phyloP scores from a whole-genome alignment of 129 eudicot genomes.

The Flaveria linearis region DNA sequence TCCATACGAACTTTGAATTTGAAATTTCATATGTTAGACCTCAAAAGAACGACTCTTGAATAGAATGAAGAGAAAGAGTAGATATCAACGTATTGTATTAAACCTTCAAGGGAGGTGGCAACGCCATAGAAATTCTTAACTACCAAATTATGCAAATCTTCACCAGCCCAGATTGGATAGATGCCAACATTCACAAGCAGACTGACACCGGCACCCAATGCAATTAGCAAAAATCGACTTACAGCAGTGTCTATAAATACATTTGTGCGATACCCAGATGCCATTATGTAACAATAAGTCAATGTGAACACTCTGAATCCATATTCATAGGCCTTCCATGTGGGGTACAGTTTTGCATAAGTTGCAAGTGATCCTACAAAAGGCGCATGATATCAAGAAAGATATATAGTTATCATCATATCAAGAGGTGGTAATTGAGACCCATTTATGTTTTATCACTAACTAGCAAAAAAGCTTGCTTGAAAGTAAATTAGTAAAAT shows the following conservation, averaged over 20 bases:
- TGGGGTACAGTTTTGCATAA: constrained; percentile 68
- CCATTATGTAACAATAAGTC: constrained; percentile 84
- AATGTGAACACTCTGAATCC: constrained; percentile 86
- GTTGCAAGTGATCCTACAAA: constrained; percentile 67
- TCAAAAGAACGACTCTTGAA: constrained; percentile 4
- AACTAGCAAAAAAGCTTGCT: not conserved
- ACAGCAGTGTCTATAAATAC: constrained; percentile 57
- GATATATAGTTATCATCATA: constrained; percentile 3
- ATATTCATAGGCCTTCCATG: constrained; percentile 86
- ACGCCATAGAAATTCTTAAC: constrained; percentile 73
- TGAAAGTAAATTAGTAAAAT: not conserved
- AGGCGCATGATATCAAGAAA: not conserved
- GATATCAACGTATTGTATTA: constrained; percentile 1
- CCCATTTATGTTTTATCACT: not conserved
- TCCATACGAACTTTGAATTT: constrained; percentile 2
- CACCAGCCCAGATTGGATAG: constrained; percentile 95
- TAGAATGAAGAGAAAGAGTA: not conserved
- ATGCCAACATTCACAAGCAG: constrained; percentile 58
- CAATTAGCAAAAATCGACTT: constrained; percentile 72
- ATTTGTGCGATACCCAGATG: constrained; percentile 69
- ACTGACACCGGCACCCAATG: constrained; percentile 76
- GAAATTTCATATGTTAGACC: constrained; percentile 16
- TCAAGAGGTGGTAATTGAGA: not conserved
- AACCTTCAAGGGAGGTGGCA: constrained; percentile 88
- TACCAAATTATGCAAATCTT: constrained; percentile 82